Evolutionary conservation across 2,329 filamentous ascomycete species (phyloP), one percentile per base, ranked within the genome.

Genomic region (Diplodia seriata): DNA sequence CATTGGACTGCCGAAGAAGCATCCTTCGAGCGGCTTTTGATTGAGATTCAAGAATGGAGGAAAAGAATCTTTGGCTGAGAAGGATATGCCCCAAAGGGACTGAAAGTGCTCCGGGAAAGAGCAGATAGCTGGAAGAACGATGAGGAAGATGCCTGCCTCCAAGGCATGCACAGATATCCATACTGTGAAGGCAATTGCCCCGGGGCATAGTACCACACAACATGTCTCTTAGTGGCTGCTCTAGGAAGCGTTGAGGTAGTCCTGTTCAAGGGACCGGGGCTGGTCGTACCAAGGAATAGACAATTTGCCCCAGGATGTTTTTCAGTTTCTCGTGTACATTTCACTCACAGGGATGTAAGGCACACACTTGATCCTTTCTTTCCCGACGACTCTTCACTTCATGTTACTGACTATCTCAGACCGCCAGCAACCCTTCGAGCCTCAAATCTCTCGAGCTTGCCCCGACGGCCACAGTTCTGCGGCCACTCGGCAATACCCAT

Each of bases 381-480:
- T 9, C 31, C 8, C 31, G 31, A 7, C 31, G 31, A 33, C 8
- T 33, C 38, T 14, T 26, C 26, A 26, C 26, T 26, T 26, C 26
- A 26, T 26, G 26, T 26, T 26, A 26, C 26, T 40, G 38, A 6
- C 15, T 18, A 14, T 73, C 26, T 55, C 55, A 78, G 2, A 77
- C 76, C 38, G 47, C 23, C 7, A 67, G 59, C 15, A 14, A 26
- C 14, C 65, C 65, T 23, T 49, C 26, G 31, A 67, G 20, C 43
- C 74, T 75, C 33, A 78, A 69, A 70, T 79, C 78, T 70, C 77
- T 76, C 54, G 75, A 78, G 50, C 76, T 79, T 11, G 75, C 72
- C 3, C 78, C 77, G 23, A 79, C 76, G 57, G 66, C 72, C 5
- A 79, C 70, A 2, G 64, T 26, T 26, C 26, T 26, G 26, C 3